A percentile compares a stretch with the other conserved stretches of the same genome.
Conservation (phyloP, 1,139 yeast genomes). For the Geotrichum reessii region DNA sequence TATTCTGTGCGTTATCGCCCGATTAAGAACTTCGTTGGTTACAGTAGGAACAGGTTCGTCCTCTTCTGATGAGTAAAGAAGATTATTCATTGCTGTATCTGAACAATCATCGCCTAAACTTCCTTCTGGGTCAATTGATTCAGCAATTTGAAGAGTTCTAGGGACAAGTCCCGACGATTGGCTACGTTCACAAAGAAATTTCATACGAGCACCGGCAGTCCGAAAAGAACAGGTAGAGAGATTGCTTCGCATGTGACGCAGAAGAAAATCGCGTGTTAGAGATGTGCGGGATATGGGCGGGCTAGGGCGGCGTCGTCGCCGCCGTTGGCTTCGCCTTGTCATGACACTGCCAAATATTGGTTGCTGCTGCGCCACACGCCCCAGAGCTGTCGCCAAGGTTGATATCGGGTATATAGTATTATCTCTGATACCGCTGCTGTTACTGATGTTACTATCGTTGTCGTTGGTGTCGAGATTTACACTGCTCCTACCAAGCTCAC, state of each 20-base stretch:
- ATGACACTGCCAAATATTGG: background rate
- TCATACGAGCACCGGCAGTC: conserved; percentile 7
- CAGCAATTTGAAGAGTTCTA: background rate
- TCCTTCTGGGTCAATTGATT: background rate
- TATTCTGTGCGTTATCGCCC: background rate
- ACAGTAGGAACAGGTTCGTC: background rate
- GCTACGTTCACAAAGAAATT: background rate
- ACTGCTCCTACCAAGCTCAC: background rate
- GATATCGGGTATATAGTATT: background rate
- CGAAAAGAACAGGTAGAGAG: background rate
- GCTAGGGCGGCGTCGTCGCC: background rate
- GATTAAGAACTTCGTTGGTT: background rate
- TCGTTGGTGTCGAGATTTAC: background rate
- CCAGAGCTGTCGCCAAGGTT: background rate
- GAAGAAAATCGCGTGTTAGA: background rate
- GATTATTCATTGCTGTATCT: background rate
- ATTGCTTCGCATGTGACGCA: background rate
- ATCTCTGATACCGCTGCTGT: background rate
- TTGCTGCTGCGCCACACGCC: background rate
- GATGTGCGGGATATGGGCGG: background rate
- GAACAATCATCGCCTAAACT: background rate
- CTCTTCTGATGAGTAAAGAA: background rate
- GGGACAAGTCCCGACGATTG: conserved; percentile 2
- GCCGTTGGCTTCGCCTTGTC: background rate
- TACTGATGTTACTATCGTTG: background rate